Evolutionary conservation across 2,329 filamentous ascomycete genomes (phyloP).

Genomic region (Chaetomiaceae sp.): DNA sequence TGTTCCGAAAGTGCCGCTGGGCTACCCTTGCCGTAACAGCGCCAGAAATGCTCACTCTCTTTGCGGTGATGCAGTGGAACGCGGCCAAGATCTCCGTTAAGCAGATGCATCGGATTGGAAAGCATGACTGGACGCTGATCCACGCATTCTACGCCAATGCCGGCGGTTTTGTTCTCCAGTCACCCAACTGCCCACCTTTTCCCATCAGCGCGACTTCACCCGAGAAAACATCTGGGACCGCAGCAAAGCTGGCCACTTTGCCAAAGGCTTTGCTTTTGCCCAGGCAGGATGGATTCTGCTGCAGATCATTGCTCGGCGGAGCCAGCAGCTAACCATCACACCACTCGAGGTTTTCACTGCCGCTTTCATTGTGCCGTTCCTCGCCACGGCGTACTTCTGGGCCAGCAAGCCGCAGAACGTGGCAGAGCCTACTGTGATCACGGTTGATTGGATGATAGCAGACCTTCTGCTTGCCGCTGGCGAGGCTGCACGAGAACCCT

Average conservation of each 20-base stretch:
- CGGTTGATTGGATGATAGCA: conserved; percentile 8
- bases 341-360: conserved; percentile 15
- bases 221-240: conserved; percentile 16
- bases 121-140: conserved; percentile 5
- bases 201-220: conserved; percentile 11
- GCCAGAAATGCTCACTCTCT: conserved; percentile 4
- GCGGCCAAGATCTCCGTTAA: conserved; percentile 14
- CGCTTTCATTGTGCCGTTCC: conserved; percentile 12
- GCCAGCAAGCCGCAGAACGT: conserved; percentile 14
- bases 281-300: conserved; percentile 14
- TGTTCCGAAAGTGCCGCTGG: conserved; percentile 11
- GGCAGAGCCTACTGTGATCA: conserved; percentile 9
- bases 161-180: conserved; percentile 11
- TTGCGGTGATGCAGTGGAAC: conserved; percentile 10
- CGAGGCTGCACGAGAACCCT: conserved; percentile 9
- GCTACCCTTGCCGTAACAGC: conserved; percentile 6
- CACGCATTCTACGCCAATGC: conserved; percentile 18
- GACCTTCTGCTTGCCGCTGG: conserved; percentile 13
- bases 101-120: conserved; percentile 10
- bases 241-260: conserved; percentile 14
- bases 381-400: conserved; percentile 13
- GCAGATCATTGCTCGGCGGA: conserved; percentile 6
- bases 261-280: conserved; percentile 10
- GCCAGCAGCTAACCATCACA: conserved; percentile 10
- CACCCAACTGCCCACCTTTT: conserved; percentile 7